phyloP scores from a whole-genome alignment of 2,329 filamentous ascomycete species.

The Aspergillus versicolor region DNA sequence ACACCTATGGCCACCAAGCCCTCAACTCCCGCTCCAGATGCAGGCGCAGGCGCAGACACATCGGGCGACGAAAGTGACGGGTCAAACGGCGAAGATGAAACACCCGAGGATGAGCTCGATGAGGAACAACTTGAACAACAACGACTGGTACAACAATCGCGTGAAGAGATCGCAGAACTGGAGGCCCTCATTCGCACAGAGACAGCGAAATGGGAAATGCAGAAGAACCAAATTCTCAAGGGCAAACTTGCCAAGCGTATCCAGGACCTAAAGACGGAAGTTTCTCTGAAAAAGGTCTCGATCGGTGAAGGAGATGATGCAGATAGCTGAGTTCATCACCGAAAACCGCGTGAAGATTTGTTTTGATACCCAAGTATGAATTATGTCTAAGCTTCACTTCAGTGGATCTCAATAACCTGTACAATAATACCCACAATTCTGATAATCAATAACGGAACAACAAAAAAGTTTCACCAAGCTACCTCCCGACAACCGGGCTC shows the following conservation, averaged over 20 bases:
- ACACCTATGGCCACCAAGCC: conserved; percentile 35
- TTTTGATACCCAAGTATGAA: conserved; percentile 16
- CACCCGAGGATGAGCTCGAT: conserved; percentile 40
- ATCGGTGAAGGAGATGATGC: conserved; percentile 38
- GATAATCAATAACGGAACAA: neutral
- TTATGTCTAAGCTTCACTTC: neutral
- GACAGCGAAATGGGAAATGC: conserved; percentile 40
- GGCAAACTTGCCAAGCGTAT: conserved; percentile 46
- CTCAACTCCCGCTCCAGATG: conserved; percentile 25
- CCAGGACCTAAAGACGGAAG: conserved; percentile 44
- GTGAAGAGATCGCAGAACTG: conserved; percentile 46
- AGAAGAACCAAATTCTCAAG: conserved; percentile 41
- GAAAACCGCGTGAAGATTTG: neutral
- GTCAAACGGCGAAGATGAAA: conserved; percentile 36
- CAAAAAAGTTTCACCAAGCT: neutral
- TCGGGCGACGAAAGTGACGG: conserved; percentile 44
- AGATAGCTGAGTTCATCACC: conserved; percentile 23
- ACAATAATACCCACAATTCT: neutral
- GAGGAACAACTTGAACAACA: conserved; percentile 45
- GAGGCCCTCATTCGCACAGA: conserved; percentile 41
- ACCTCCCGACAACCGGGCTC: conserved; percentile 29
- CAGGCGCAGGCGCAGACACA: conserved; percentile 28
- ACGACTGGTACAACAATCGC: conserved; percentile 43
- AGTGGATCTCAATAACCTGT: neutral
- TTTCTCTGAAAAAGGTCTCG: conserved; percentile 45